Evolutionary conservation across 306 rosid species (phyloP), one percentile per base, ranked within the genome.

Genomic region (Cucumis cinereus): DNA sequence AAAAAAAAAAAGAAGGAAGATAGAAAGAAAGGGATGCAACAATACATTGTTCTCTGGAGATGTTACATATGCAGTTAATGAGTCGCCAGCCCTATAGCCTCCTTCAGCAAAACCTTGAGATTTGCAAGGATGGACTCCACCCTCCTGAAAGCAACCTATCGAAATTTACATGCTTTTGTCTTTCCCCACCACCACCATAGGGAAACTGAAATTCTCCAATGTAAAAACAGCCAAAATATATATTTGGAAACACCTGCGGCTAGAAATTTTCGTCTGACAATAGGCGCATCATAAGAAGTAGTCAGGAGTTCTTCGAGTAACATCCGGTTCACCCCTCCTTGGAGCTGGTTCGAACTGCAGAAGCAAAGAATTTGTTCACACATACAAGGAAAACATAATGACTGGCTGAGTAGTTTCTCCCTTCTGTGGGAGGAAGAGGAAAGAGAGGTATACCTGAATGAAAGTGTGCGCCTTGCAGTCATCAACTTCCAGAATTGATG

Each of bases 311-410:
- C 97, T 89, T 82, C 98, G 83, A 56, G 97, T 89, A 66, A 91
- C 97, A 77, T 93, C 98, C 45, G 98, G 98, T 79, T 91, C 98
- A 75, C 98, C 97, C 84, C 98, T 91, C 91, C 98, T 93, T 16
- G 98, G 98, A 75, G 98, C 97, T 23, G 97, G 97, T 86, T 93
- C 97, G 81, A 93, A 93, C 97, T 93, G 98, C 69, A 83, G 49
- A 33, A 54, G 40, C 22, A 47, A 58, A 64, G 8, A 40, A 35
- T 49, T 63, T 63, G 35, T 50, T 17, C 8, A 64, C 56, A 76
- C 53, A 10, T 6, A 54, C 16, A 73, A 33, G 28, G 22, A n/a
- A n/a, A 54, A 13, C 30, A n/a, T 11, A 19, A 63, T 49, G 2
- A 17, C 1, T 12, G 19, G 8, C 33, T 26, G 43, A 20, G 47